Conservation (phyloP, 805 yeast genomes). For the Candida manassasensis region DNA sequence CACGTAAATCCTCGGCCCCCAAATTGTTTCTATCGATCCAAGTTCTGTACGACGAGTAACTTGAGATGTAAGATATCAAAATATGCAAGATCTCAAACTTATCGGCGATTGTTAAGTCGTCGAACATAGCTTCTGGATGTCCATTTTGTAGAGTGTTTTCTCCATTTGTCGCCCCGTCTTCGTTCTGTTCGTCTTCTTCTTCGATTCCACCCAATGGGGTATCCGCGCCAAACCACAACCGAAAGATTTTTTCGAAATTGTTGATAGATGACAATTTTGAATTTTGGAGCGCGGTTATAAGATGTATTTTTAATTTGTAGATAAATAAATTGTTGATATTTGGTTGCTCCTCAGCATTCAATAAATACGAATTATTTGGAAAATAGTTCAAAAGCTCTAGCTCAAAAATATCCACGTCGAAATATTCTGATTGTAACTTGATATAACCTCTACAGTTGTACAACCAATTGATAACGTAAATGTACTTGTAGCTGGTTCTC, state of each 20-base stretch:
- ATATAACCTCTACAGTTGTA: constrained; percentile 48
- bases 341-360: constrained; percentile 3
- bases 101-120: constrained; percentile 37
- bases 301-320: constrained; percentile 39
- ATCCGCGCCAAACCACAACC: constrained; percentile 29
- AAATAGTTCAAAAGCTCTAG: constrained; percentile 46
- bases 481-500: constrained; percentile 18
- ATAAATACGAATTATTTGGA: constrained; percentile 6
- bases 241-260: constrained; percentile 30
- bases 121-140: constrained; percentile 29
- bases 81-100: constrained; percentile 46
- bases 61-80: constrained; percentile 40
- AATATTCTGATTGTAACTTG: constrained; percentile 45
- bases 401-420: constrained; percentile 57
- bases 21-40: constrained; percentile 39
- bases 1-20: constrained; percentile 21
- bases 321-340: constrained; percentile 20
- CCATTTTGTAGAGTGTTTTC: constrained; percentile 8
- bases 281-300: constrained; percentile 39
- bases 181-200: constrained; percentile 16
- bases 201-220: constrained; percentile 30
- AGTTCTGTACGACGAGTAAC: constrained; percentile 41
- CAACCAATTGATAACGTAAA: constrained; percentile 50
- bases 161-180: constrained; percentile 15
- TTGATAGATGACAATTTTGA: constrained; percentile 23